Evolutionary conservation across 2,329 filamentous ascomycete genomes (phyloP).

Genomic region (Akanthomyces lecanii): DNA sequence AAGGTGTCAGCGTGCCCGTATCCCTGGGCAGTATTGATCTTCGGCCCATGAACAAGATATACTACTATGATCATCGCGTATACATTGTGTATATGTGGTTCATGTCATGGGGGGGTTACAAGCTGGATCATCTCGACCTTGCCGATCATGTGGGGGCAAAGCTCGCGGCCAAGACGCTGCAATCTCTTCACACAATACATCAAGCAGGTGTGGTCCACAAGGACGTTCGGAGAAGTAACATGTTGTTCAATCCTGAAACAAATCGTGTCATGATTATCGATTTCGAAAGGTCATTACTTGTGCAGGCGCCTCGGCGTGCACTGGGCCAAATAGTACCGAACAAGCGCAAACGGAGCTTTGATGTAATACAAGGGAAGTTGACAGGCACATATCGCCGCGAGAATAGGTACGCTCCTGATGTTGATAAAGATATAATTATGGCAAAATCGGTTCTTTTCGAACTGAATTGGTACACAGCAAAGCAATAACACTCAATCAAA

Average conservation of each 20-base stretch:
- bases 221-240: constrained; percentile 26
- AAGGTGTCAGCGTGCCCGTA: constrained; percentile 36
- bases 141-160: background rate
- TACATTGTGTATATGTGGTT: constrained; percentile 29
- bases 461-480: too few relatives aligned
- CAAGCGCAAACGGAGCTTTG: background rate
- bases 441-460: too few relatives aligned
- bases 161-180: constrained; percentile 18
- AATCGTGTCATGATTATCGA: constrained; percentile 29
- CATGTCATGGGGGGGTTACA: constrained; percentile 29
- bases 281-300: constrained; percentile 21
- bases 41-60: constrained; percentile 26
- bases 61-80: constrained; percentile 31
- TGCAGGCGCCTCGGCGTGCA: background rate
- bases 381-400: too few relatives aligned
- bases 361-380: background rate
- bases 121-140: background rate
- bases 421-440: too few relatives aligned
- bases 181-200: constrained; percentile 24
- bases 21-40: constrained; percentile 37
- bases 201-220: constrained; percentile 25
- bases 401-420: too few relatives aligned
- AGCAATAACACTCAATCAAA: too few relatives aligned
- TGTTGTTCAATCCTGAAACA: constrained; percentile 25
- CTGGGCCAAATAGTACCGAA: background rate